A percentile compares a stretch with the other conserved stretches of the same genome.
Conservation (phyloP, 768 basidiomycete species). For the Russula emetica region DNA sequence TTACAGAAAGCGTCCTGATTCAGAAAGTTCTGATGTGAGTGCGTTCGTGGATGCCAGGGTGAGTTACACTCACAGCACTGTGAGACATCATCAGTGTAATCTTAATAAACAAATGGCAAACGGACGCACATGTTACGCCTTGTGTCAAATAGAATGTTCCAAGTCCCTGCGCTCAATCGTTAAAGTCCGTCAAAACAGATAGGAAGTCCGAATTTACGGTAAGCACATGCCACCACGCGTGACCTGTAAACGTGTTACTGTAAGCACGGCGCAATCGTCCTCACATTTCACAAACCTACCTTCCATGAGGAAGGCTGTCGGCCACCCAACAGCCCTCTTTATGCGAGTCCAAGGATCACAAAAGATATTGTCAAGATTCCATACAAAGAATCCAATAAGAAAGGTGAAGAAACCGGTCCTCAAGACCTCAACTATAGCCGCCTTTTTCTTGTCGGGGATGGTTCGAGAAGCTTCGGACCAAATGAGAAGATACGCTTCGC, state of each 20-base stretch:
- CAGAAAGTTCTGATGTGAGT: background rate
- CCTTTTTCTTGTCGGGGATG: conserved; percentile 44
- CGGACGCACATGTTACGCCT: conserved; percentile 35
- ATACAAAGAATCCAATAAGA: conserved; percentile 61
- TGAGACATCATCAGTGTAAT: background rate
- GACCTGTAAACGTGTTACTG: conserved; percentile 39
- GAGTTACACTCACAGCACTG: conserved; percentile 31
- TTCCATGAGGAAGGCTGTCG: conserved; percentile 61
- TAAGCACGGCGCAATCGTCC: background rate
- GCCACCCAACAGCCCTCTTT: conserved; percentile 60
- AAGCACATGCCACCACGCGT: conserved; percentile 73
- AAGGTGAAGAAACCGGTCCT: conserved; percentile 53
- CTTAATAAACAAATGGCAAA: background rate
- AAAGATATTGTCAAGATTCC: conserved; percentile 80
- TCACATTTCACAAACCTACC: conserved; percentile 35
- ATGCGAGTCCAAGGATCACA: conserved; percentile 54
- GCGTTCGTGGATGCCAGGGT: background rate
- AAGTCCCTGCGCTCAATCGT: conserved; percentile 29
- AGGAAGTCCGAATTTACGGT: conserved; percentile 41
- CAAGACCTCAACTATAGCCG: conserved; percentile 44
- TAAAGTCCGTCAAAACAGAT: background rate
- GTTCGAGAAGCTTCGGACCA: conserved; percentile 39
- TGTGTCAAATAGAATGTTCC: conserved; percentile 36
- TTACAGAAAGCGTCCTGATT: conserved; percentile 53
- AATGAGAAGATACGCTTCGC: conserved; percentile 51